Evolutionary conservation across 1,139 yeast genomes (phyloP).

Genomic region (Saccharomycopsis hybrid): DNA sequence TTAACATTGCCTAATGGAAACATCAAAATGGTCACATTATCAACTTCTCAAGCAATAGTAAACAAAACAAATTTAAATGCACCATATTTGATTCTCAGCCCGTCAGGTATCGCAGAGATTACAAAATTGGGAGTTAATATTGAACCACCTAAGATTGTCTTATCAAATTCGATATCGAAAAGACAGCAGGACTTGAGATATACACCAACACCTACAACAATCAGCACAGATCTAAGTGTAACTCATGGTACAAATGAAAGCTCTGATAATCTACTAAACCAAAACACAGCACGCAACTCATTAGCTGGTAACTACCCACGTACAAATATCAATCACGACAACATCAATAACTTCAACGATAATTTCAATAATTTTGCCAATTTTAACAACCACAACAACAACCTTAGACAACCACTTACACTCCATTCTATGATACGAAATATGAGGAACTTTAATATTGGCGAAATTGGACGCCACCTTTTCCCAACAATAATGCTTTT

Average conservation of each 20-base stretch:
- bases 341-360: background rate
- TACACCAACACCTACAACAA: too few relatives aligned
- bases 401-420: background rate
- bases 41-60: constrained; percentile 38
- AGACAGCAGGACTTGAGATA: too few relatives aligned
- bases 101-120: constrained; percentile 34
- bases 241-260: background rate
- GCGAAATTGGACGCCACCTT: background rate
- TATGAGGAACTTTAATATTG: background rate
- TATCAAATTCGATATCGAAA: too few relatives aligned
- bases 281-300: background rate
- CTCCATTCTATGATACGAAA: background rate
- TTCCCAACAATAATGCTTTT: background rate
- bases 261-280: background rate
- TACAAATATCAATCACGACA: background rate
- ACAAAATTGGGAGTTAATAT: constrained; percentile 22
- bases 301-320: background rate
- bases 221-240: too few relatives aligned
- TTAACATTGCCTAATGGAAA: constrained; percentile 20
- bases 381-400: background rate
- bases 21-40: constrained; percentile 27
- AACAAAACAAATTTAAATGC: constrained; percentile 34
- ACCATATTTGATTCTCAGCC: constrained; percentile 38
- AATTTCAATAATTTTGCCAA: background rate
- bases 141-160: constrained; percentile 17